Base-by-base conservation (phyloP, 495 filamentous ascomycete species). In the Hypoxylon subgilvum region DNA sequence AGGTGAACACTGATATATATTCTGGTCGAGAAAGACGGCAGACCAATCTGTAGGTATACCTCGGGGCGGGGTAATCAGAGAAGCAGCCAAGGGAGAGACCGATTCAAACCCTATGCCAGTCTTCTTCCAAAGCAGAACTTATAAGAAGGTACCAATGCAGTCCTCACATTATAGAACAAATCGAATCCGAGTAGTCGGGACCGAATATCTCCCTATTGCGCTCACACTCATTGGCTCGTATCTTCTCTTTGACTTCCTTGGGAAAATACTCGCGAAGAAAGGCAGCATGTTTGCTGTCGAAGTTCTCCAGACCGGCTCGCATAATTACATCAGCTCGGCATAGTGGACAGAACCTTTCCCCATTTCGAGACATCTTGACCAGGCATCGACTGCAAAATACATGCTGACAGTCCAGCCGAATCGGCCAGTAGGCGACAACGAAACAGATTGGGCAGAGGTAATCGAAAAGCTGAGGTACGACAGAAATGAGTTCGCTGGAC, bases 361-460 rank as follows among this genome's bases (percentile, higher is more conserved):
- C 74, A 35, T 79, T 76, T 32, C 80, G 78, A 59, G 90, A 88
- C 76, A 92, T 80, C 52, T 85, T 80, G 53, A 90, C 82, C 48
- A 89, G 74, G 63, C 88, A 92, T 1, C 84, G 75, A 18, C 89
- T 89, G 70, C 88, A 92, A 66, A 89, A 88, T 8, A 88, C 65
- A 43, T 90, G 86, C 8, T 70, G 63, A 63, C 88, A 92, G 17
- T 78, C 74, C 19, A 91, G 74, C 21, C 82, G 75, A 12, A 92
- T 77, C 4, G 88, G 88, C 63, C 86, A 81, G 70, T 82, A 88
- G 28, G 81, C 77, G 44, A 92, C 78, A 18, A 74, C 76, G 42
- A 81, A 81, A 75, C 88, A 92, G 13, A 91, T 82, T n/a, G 87
- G 84, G 59, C 88, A 92, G 21, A 82, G 76, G 71, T 88, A 88